phyloP scores from a whole-genome alignment of 306 rosid species.

The Begonia fuchsioides region DNA sequence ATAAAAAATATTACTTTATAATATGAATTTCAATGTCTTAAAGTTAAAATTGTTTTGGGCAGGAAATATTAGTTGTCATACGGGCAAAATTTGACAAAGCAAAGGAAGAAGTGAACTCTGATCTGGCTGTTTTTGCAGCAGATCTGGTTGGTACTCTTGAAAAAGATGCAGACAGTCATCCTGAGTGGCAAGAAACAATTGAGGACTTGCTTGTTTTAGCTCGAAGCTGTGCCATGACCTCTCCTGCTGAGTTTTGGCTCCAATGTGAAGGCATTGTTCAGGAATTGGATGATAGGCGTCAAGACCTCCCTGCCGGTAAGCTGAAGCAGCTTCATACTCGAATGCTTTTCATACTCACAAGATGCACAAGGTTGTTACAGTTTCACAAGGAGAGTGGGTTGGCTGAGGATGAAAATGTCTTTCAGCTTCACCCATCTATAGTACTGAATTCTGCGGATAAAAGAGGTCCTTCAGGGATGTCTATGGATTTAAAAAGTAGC shows the following conservation, averaged over 20 bases:
- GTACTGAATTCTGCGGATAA: constrained; percentile 54
- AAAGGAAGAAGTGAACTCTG: constrained; percentile 84
- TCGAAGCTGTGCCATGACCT: constrained; percentile 88
- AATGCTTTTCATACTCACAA: constrained; percentile 92
- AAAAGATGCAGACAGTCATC: constrained; percentile 80
- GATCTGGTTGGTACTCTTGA: constrained; percentile 91
- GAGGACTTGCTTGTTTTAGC: constrained; percentile 95
- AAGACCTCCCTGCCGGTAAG: constrained; percentile 81
- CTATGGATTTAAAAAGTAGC: constrained; percentile 43
- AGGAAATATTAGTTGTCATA: constrained; percentile 79
- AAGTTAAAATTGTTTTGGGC: constrained; percentile 14
- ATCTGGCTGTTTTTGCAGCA: constrained; percentile 87
- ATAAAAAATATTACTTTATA: constrained; percentile 10
- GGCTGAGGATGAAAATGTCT: constrained; percentile 81
- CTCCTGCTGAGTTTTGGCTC: constrained; percentile 93
- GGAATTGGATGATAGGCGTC: constrained; percentile 98
- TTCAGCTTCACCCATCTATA: constrained; percentile 72
- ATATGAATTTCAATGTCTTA: constrained; percentile 4
- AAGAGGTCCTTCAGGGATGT: constrained; percentile 43
- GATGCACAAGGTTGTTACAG: constrained; percentile 91
- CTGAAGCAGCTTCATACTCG: constrained; percentile 90
- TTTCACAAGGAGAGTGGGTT: constrained; percentile 89
- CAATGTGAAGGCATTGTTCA: constrained; percentile 97
- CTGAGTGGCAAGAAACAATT: constrained; percentile 91
- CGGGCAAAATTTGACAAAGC: constrained; percentile 87